A percentile compares a stretch with the other conserved stretches of the same genome.
Conservation (phyloP, 257 asterid species). For the Sherardia arvensis region DNA sequence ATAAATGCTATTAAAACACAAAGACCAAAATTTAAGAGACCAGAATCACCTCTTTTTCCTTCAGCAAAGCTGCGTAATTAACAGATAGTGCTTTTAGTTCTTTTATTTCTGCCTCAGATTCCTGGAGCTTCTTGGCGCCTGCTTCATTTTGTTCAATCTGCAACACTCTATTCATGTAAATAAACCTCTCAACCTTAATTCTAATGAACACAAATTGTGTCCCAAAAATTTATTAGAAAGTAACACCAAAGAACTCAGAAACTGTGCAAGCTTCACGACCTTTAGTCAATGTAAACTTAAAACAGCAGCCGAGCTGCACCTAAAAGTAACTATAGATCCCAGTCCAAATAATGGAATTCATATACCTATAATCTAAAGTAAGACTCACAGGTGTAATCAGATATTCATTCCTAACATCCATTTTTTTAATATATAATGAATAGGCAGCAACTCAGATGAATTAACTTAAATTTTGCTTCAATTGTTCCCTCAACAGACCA, state of each 20-base stretch:
- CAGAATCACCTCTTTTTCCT: constrained; percentile 73
- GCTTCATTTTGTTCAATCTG: constrained; percentile 62
- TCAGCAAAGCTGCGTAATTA: constrained; percentile 87
- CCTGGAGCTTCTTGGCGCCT: constrained; percentile 83
- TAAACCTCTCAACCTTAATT: background rate
- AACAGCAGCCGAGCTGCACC: no score
- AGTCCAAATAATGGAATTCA: background rate
- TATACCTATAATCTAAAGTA: background rate
- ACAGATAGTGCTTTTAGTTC: constrained; percentile 83
- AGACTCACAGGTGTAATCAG: background rate
- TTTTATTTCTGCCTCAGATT: constrained; percentile 90
- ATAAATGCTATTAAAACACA: background rate
- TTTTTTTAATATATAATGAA: background rate
- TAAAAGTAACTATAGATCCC: background rate
- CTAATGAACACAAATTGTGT: background rate
- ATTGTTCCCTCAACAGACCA: background rate
- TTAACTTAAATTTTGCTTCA: background rate
- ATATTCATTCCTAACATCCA: background rate
- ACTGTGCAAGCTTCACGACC: background rate
- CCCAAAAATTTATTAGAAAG: background rate
- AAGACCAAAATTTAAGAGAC: constrained; percentile 1
- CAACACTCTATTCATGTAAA: constrained; percentile 2
- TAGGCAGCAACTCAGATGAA: background rate
- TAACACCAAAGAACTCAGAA: background rate
- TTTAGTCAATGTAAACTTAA: background rate